Evolutionary conservation across 2,329 filamentous ascomycete species (phyloP).

Genomic region (Aspergillus novofumigatus): DNA sequence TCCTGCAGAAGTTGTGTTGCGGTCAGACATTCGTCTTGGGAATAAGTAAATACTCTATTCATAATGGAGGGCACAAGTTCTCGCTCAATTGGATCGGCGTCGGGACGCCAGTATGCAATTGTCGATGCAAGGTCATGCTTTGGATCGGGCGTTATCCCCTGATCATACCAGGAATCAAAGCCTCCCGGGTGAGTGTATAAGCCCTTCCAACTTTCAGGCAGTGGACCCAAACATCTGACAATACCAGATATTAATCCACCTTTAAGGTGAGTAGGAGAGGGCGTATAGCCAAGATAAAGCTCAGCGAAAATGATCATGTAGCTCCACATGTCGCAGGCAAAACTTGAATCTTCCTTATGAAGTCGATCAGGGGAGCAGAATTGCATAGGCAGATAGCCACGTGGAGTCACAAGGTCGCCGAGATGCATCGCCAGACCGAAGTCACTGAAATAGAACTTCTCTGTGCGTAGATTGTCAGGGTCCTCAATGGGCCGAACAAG

Average conservation of each 20-base stretch:
- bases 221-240: slow-evolving; percentile 18
- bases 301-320: slow-evolving; percentile 26
- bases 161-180: slow-evolving; percentile 28
- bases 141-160: slow-evolving; percentile 9
- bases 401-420: slow-evolving; percentile 8
- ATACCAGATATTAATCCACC: slow-evolving; percentile 20
- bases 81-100: slow-evolving; percentile 19
- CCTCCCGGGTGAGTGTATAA: slow-evolving; percentile 9
- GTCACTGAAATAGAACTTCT: slow-evolving; percentile 27
- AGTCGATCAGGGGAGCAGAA: slow-evolving; percentile 27
- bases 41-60: slow-evolving; percentile 21
- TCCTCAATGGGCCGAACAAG: slow-evolving; percentile 18
- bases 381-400: slow-evolving; percentile 12
- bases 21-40: slow-evolving; percentile 21
- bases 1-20: slow-evolving; percentile 25
- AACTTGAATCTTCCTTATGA: slow-evolving; percentile 20
- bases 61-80: slow-evolving; percentile 20
- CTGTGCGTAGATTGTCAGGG: slow-evolving; percentile 19
- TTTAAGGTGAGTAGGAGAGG: slow-evolving; percentile 11
- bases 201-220: slow-evolving; percentile 24
- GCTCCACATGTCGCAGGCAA: slow-evolving; percentile 29
- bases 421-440: slow-evolving; percentile 25
- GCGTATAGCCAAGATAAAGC: slow-evolving; percentile 20
- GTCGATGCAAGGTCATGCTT: slow-evolving; percentile 5
- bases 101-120: slow-evolving; percentile 14